Conservation (phyloP, 2,329 filamentous ascomycete genomes). For the Colletotrichum higginsianum region DNA sequence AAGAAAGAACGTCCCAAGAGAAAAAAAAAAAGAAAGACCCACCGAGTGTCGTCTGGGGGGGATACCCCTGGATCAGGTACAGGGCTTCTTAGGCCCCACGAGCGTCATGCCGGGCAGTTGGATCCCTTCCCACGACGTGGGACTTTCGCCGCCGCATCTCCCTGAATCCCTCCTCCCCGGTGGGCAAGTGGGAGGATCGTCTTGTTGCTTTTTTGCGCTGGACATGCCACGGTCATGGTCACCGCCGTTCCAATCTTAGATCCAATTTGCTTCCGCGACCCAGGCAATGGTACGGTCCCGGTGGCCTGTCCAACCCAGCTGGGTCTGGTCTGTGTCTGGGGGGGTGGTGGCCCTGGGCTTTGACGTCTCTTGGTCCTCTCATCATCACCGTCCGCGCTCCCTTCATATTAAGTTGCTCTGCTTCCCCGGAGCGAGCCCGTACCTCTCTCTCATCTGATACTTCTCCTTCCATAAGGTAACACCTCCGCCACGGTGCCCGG, state of each 20-base stretch:
- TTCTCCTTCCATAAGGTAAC: constrained; percentile 36
- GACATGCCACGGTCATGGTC: constrained; percentile 44
- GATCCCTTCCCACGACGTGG: constrained; percentile 41
- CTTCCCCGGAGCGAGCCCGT: constrained; percentile 39
- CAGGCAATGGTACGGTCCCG: constrained; percentile 41
- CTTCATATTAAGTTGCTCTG: constrained; percentile 43
- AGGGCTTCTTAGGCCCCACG: constrained; percentile 42
- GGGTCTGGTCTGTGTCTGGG: constrained; percentile 42
- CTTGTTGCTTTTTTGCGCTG: constrained; percentile 44
- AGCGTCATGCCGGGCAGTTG: constrained; percentile 44
- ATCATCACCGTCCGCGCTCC: constrained; percentile 42
- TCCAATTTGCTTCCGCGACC: constrained; percentile 42
- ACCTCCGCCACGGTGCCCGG: constrained; percentile 36
- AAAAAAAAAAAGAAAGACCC: constrained; percentile 23
- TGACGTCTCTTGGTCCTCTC: constrained; percentile 43
- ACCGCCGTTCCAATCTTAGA: constrained; percentile 46
- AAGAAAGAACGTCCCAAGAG: background rate
- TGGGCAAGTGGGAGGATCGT: constrained; percentile 43
- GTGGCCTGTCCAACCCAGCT: constrained; percentile 44
- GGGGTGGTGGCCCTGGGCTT: constrained; percentile 43
- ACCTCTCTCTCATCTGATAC: constrained; percentile 38
- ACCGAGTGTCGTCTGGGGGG: constrained; percentile 30
- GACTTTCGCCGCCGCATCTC: constrained; percentile 42
- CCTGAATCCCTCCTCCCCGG: constrained; percentile 42
- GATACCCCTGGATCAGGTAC: constrained; percentile 42